Percentiles rank a stretch among this genome's conserved stretches.
These are phyloP conservation scores for Mycena sp. DNA, from an alignment of 1,284 basidiomycete species.

Conservation along the genomic window DNA sequence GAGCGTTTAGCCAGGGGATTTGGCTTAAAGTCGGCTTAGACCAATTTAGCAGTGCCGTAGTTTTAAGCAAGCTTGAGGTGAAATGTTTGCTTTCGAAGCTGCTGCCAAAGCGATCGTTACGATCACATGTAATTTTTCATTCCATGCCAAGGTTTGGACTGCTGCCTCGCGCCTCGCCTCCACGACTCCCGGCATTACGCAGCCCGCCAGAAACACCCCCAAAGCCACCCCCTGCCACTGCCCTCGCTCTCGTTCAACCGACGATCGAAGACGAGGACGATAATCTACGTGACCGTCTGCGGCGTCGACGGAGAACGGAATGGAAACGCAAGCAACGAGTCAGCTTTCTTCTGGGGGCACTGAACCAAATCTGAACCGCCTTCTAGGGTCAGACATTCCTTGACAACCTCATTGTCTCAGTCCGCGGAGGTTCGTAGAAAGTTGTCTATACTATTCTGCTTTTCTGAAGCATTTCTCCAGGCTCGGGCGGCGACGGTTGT, in stretches of 20 bases:
- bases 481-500: conserved; percentile 85
- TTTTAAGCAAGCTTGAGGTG: too few relatives aligned
- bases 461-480: conserved; percentile 49
- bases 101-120: not conserved
- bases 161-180: conserved; percentile 17
- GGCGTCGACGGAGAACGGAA: conserved; percentile 65
- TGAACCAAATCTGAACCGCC: not conserved
- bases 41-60: too few relatives aligned
- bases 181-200: conserved; percentile 13
- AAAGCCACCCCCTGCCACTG: not conserved
- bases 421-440: conserved; percentile 73
- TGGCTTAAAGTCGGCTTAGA: too few relatives aligned
- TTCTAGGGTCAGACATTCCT: conserved; percentile 82
- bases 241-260: not conserved
- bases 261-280: conserved; percentile 17
- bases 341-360: conserved; percentile 33
- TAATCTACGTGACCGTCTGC: conserved; percentile 29
- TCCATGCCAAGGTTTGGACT: conserved; percentile 29
- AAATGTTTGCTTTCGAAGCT: not conserved
- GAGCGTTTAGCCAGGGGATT: too few relatives aligned
- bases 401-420: conserved; percentile 80
- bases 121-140: conserved; percentile 12
- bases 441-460: conserved; percentile 23
- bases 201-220: not conserved
- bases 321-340: conserved; percentile 82